These are phyloP conservation scores for Entamoeba histolytica DNA, from an alignment of 208 protist species.

Conservation along the genomic window DNA sequence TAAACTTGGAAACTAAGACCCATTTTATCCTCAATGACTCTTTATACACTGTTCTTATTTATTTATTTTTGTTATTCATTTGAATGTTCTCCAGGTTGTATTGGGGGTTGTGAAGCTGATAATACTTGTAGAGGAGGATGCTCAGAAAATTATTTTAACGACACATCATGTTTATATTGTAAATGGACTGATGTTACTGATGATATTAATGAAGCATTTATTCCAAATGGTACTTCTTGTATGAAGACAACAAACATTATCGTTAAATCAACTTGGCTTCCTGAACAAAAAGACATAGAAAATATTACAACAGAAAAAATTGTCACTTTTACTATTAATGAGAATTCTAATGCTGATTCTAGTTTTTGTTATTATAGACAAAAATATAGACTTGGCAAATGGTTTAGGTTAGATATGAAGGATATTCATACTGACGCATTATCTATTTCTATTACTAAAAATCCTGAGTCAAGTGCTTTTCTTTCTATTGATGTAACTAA, in stretches of 20 bases:
- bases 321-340: neutral
- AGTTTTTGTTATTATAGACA: neutral
- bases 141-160: neutral
- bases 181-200: neutral
- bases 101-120: neutral
- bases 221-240: neutral
- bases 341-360: neutral
- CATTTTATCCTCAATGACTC: too few species aligned
- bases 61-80: neutral
- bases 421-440: too few species aligned
- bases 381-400: neutral
- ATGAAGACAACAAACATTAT: neutral
- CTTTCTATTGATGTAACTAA: neutral
- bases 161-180: neutral
- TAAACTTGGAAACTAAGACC: too few species aligned
- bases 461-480: neutral
- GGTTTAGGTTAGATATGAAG: neutral
- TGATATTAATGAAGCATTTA: neutral
- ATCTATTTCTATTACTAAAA: neutral
- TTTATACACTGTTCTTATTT: too few species aligned
- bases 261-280: neutral
- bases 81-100: neutral
- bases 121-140: neutral
- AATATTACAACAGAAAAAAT: neutral
- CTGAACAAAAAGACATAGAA: neutral